Base-by-base conservation (phyloP, 2,329 filamentous ascomycete genomes). In the Ophiocordyceps robertsii region DNA sequence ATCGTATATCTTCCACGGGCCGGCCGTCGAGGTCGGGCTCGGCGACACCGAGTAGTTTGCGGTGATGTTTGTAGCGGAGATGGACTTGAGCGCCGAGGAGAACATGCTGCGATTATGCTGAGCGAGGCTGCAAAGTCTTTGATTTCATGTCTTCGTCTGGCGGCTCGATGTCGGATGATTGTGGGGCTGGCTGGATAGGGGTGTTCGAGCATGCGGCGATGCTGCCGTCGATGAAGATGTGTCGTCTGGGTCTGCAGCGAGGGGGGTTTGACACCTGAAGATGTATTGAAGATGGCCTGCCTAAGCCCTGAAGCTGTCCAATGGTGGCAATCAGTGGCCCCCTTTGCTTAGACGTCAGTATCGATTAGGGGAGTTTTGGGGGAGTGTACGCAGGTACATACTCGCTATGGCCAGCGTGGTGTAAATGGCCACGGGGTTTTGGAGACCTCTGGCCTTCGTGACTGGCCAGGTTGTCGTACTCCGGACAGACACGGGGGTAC, bases 1-100 rank as follows among this genome's bases (percentile, higher is more conserved):
- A 66, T 95, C 89, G 72, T 90, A 90, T 56, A 98, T 92, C 68
- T 88, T 94, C 92, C 92, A 98, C 45, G 89, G 86, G 16, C 92
- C 92, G 14, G 89, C 85, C 41, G 78, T 78, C 41, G 87, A 84
- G n/a, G 78, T 82, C 11, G 84, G 76, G 46, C 77, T 78, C 24
- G 80, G 72, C 19, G 86, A 82, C 50, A 96, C 72, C 52, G 83
- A 78, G 65, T 98, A 98, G 66, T 95, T 93, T 58, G 83, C 80
- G 46, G 80, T 81, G 66, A 98, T 96, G 65, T 95, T 95, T 46
- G 84, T 73, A 53, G 76, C 90, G 50, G 81, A 82, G 61, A 96
- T 90, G 49, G 90, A 93, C 66, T 96, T 96, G 60, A 96, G 75
- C 50, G 87, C 86, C 48, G 82, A 89, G 57, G 87, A 86, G 65